These are phyloP conservation scores for Xylariomycetidae sp. DNA, from an alignment of 2,329 filamentous ascomycete species.

Conservation along the genomic window DNA sequence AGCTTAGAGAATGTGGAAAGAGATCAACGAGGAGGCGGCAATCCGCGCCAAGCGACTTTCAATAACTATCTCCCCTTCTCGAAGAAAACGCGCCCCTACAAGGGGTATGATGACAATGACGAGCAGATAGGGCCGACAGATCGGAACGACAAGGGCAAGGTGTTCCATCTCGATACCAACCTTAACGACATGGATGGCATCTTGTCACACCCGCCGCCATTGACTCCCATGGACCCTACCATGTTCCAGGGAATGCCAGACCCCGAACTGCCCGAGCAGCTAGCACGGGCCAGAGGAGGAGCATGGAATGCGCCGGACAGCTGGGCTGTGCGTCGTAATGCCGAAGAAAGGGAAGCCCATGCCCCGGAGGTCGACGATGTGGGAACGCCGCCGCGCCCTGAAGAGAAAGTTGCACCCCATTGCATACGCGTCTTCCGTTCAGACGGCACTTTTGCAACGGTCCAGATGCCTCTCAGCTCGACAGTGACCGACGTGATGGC, in stretches of 20 bases:
- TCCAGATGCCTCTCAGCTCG: conserved; percentile 77
- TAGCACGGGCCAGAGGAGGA: conserved; percentile 34
- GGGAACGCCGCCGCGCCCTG: conserved; percentile 59
- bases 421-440: conserved; percentile 94
- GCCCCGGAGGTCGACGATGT: conserved; percentile 61
- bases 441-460: conserved; percentile 88
- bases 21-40: conserved; percentile 17
- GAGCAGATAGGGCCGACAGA: conserved; percentile 57
- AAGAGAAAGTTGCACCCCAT: conserved; percentile 71
- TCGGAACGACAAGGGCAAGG: conserved; percentile 49
- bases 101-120: conserved; percentile 45
- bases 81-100: conserved; percentile 45
- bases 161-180: conserved; percentile 81
- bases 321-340: conserved; percentile 79
- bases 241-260: conserved; percentile 32
- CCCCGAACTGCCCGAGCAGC: conserved; percentile 19
- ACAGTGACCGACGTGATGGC: conserved; percentile 81
- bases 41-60: conserved; percentile 44
- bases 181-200: conserved; percentile 90
- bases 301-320: conserved; percentile 94
- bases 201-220: conserved; percentile 61
- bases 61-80: conserved; percentile 59
- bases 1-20: conserved; percentile 17
- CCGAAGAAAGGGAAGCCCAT: conserved; percentile 57
- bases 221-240: conserved; percentile 63